Base-by-base conservation (phyloP, 2,329 filamentous ascomycete genomes). In the Torrubiella hemipterigena region DNA sequence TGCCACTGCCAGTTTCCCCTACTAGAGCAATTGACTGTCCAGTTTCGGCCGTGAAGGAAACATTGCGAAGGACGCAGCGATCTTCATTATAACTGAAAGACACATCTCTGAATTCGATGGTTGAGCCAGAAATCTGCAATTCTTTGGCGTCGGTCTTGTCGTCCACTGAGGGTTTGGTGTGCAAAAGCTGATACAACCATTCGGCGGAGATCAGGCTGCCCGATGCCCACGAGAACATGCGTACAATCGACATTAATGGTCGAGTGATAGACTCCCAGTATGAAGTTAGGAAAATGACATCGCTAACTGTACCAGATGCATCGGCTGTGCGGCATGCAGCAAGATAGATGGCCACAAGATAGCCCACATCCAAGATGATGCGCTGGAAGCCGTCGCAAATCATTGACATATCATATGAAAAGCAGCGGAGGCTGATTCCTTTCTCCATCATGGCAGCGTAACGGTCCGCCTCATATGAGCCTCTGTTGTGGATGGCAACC, bases 131-230 rank as follows among this genome's bases (percentile, higher is more conserved):
- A 7, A 70, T 46, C 1, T 51, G 43, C 2, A 80, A 49, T 3
- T 58, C 46, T 10, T 42, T 47, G 0, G 69, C 68, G 7, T 50
- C 53, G 3, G 59, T 52, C 20, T 52, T 54, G 27, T 77, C 67
- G 0, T 50, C 47, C 7, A 80, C 62, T 2, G 59, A 65, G 1
- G 74, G 63, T 35, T 76, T 67, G 6, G 67, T 72, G 29, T 69
- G 61, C 7, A 81, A 56, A 1, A 80, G 58, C 36, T 63, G 53
- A 0, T 69, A 58, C 6, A 79, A 55, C 4, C 72, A 64, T 43
- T 83, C 77, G 0, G 77, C 73, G 42, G 81, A 73, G 22, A 81
- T 69, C 17, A 83, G 53, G 29, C 71, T 65, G 0, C 42, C 40
- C 19, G 47, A 39, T 14, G 51, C 34, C 6, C 37, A 37, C 3